A percentile compares a stretch with the other conserved stretches of the same genome.
phyloP scores from a whole-genome alignment of 2,329 filamentous ascomycete species.

The Fusarium acutatum region DNA sequence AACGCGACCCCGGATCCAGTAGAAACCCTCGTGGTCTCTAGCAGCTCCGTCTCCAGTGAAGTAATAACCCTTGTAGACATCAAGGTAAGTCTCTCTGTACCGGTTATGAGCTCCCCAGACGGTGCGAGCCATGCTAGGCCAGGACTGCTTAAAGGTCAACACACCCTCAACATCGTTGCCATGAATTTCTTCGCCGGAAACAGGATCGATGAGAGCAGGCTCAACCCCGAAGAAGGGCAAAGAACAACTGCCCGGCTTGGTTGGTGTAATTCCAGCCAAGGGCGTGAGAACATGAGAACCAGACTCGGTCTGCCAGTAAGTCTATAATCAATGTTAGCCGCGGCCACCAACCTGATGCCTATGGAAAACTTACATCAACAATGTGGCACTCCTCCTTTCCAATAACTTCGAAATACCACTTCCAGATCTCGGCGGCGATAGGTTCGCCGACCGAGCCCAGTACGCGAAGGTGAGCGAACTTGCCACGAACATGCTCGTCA shows the following conservation, averaged over 20 bases:
- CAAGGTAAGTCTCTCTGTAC: conserved; percentile 98
- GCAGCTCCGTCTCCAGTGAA: conserved; percentile 95
- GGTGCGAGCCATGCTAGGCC: conserved; percentile 98
- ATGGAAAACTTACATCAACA: conserved; percentile 77
- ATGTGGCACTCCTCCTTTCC: conserved; percentile 94
- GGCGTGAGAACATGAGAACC: conserved; percentile 96
- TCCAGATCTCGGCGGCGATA: conserved; percentile 98
- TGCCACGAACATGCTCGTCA: conserved; percentile 86
- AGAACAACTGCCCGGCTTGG: conserved; percentile 95
- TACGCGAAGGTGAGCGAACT: conserved; percentile 89
- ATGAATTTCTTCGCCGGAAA: conserved; percentile 90
- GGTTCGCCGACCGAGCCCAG: conserved; percentile 96
- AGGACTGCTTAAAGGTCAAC: conserved; percentile 94
- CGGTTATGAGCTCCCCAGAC: conserved; percentile 98
- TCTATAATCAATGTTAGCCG: conserved; percentile 62
- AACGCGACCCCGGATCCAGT: conserved; percentile 98
- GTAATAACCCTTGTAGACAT: conserved; percentile 98
- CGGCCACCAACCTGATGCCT: background rate
- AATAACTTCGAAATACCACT: conserved; percentile 97
- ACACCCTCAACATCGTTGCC: conserved; percentile 98
- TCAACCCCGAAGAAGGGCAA: conserved; percentile 99
- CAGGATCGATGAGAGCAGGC: conserved; percentile 95
- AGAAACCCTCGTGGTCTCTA: conserved; percentile 97
- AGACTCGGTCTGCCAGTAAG: conserved; percentile 99
- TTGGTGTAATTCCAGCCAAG: conserved; percentile 90